These are phyloP conservation scores for Clavispora carvajalis DNA, from an alignment of 805 yeast genomes.

Conservation along the genomic window DNA sequence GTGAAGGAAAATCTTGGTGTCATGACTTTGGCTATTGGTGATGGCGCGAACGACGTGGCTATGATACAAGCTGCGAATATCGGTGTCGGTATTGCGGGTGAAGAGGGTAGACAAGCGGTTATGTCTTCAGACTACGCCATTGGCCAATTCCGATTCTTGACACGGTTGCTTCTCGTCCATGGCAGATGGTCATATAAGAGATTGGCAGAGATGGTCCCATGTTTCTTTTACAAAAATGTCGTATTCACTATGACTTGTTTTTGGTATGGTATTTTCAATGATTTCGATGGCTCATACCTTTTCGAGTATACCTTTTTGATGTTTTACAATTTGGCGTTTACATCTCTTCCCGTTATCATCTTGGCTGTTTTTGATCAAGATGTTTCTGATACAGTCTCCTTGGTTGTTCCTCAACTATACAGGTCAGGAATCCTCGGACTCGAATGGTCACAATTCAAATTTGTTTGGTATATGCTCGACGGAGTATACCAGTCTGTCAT, in stretches of 20 bases:
- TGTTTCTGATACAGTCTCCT: constrained; percentile 61
- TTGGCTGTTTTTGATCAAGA: constrained; percentile 80
- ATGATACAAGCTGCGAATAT: constrained; percentile 87
- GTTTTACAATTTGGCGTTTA: constrained; percentile 79
- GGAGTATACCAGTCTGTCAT: constrained; percentile 72
- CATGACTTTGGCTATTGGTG: constrained; percentile 85
- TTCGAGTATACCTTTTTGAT: constrained; percentile 74
- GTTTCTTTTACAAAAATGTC: constrained; percentile 75
- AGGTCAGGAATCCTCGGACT: constrained; percentile 63
- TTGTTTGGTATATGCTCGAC: constrained; percentile 70
- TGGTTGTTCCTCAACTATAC: constrained; percentile 72
- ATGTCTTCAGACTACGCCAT: constrained; percentile 86
- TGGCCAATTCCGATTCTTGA: constrained; percentile 73
- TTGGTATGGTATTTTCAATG: constrained; percentile 72
- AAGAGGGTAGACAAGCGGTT: constrained; percentile 85
- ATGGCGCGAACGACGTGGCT: constrained; percentile 86
- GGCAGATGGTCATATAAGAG: constrained; percentile 87
- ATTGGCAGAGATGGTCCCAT: constrained; percentile 77
- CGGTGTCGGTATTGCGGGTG: constrained; percentile 89
- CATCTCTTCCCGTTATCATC: constrained; percentile 75
- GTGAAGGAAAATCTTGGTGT: constrained; percentile 73
- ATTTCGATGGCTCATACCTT: constrained; percentile 76
- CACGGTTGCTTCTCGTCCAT: constrained; percentile 65
- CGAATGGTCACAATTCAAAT: constrained; percentile 68
- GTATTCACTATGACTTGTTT: constrained; percentile 68